A percentile compares a stretch with the other conserved stretches of the same genome.
Conservation (phyloP, 73 alveolate species). For the Uronychia binucleata region DNA sequence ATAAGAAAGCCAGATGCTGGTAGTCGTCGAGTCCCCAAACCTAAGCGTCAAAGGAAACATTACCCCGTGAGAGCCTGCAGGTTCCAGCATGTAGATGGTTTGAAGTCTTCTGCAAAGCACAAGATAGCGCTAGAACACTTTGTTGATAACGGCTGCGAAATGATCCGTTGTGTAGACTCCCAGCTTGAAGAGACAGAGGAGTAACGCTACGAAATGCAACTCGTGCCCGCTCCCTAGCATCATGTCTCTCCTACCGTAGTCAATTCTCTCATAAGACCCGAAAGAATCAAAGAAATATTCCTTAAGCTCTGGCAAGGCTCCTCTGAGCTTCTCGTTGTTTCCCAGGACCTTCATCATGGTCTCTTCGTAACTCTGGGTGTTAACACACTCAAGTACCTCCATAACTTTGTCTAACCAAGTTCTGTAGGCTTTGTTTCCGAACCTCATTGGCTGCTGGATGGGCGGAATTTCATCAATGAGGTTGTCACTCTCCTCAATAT, state of each 20-base stretch:
- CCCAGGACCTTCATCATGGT: slow-evolving; percentile 49
- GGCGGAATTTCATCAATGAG: slow-evolving; percentile 89
- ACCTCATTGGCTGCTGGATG: slow-evolving; percentile 92
- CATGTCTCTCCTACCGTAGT: slow-evolving; percentile 67
- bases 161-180: slow-evolving; percentile 83
- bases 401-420: slow-evolving; percentile 85
- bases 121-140: slow-evolving; percentile 85
- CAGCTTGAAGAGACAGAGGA: slow-evolving; percentile 77
- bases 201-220: slow-evolving; percentile 85
- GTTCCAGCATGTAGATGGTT: slow-evolving; percentile 93
- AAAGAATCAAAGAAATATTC: slow-evolving; percentile 91
- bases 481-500: slow-evolving; percentile 66
- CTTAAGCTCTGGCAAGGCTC: slow-evolving; percentile 88
- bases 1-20: slow-evolving; percentile 94
- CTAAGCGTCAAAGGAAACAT: background rate
- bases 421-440: slow-evolving; percentile 97
- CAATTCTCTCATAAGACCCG: slow-evolving; percentile 96
- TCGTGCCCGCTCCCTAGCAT: slow-evolving; percentile 96
- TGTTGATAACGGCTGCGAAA: slow-evolving; percentile 72
- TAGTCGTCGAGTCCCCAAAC: slow-evolving; percentile 99
- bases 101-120: slow-evolving; percentile 93
- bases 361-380: slow-evolving; percentile 9
- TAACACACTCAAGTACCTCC: slow-evolving; percentile 16
- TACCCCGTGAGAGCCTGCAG: slow-evolving; percentile 99
- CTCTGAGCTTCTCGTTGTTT: background rate